Conservation (phyloP, 1,284 basidiomycete species). For the Erythrobasidium hasegawianum region DNA sequence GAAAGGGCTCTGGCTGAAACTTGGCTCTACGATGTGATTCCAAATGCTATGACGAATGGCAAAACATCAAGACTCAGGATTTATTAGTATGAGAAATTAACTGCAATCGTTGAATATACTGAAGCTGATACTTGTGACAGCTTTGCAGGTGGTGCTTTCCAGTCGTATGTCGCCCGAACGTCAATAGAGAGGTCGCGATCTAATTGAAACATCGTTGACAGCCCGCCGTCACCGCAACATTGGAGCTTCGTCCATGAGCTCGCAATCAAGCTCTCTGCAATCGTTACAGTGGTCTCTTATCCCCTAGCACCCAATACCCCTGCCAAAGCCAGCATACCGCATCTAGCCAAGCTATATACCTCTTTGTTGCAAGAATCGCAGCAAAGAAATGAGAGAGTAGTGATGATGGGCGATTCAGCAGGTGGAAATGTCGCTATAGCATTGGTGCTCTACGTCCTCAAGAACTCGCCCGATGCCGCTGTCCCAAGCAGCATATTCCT, state of each 20-base stretch:
- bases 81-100: constrained; percentile 14
- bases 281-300: constrained; percentile 24
- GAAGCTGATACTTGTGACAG: background rate
- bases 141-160: constrained; percentile 31
- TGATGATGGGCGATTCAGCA: constrained; percentile 31
- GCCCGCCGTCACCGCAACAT: constrained; percentile 27
- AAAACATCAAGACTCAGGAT: background rate
- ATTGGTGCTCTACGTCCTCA: constrained; percentile 9
- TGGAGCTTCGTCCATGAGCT: constrained; percentile 18
- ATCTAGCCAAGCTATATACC: constrained; percentile 6
- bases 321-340: constrained; percentile 27
- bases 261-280: background rate
- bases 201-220: background rate
- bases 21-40: constrained; percentile 25
- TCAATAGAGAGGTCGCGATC: background rate
- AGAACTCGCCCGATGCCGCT: background rate
- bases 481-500: constrained; percentile 14
- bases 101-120: too few species aligned
- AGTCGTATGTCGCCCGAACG: background rate
- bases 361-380: background rate
- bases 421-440: constrained; percentile 26
- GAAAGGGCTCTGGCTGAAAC: constrained; percentile 16
- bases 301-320: constrained; percentile 27
- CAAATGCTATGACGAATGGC: background rate
- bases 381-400: constrained; percentile 2